These are phyloP conservation scores for Globisporangium cylindrosporum DNA, from an alignment of 352 stramenopile species.

Conservation along the genomic window DNA sequence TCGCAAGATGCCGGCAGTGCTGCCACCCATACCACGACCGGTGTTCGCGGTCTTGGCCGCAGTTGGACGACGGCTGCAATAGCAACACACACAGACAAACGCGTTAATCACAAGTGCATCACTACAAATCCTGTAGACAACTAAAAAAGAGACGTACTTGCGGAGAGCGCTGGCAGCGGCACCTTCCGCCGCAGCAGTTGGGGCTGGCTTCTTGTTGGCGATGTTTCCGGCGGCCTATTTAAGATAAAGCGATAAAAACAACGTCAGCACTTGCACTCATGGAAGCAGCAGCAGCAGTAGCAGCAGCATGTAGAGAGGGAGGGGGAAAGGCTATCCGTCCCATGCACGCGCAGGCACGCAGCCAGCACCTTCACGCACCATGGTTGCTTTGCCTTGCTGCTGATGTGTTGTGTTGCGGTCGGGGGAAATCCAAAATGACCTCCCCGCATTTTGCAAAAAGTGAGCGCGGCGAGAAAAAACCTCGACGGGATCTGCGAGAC, in stretches of 20 bases:
- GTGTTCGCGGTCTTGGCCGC: slow-evolving; percentile 57
- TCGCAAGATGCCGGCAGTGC: slow-evolving; percentile 92
- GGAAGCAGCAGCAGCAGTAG: not conserved
- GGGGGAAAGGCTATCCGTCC: not conserved
- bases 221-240: slow-evolving; percentile 38
- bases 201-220: slow-evolving; percentile 65
- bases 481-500: not conserved
- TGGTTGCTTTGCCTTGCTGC: slow-evolving; percentile 4
- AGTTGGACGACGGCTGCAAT: slow-evolving; percentile 51
- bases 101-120: not conserved
- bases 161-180: slow-evolving; percentile 67
- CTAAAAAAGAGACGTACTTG: slow-evolving; percentile 37
- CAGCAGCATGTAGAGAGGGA: not conserved
- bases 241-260: not conserved
- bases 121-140: not conserved
- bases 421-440: slow-evolving; percentile 22
- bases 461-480: not conserved
- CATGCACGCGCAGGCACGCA: not conserved
- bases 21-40: slow-evolving; percentile 80
- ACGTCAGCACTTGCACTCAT: not conserved
- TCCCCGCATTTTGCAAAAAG: slow-evolving; percentile 6
- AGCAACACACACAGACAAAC: slow-evolving; percentile 1
- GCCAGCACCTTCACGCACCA: slow-evolving; percentile 8
- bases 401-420: slow-evolving; percentile 3
- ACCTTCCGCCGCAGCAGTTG: slow-evolving; percentile 52